phyloP scores from a whole-genome alignment of 108 stramenopile species.

The Aurantiochytrium sp. region DNA sequence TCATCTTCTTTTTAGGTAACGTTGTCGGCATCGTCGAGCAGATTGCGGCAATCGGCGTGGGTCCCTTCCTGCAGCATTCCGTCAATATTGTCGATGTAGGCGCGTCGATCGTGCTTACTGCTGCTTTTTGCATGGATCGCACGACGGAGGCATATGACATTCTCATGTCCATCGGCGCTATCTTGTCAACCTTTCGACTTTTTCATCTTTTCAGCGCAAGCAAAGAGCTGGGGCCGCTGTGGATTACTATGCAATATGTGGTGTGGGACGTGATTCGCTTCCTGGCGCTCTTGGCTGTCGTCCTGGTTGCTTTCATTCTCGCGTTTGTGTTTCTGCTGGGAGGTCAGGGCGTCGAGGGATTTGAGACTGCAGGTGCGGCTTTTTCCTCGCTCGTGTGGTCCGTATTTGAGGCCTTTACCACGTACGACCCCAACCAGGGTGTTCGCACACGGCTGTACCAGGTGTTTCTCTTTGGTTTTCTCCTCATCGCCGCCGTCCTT shows the following conservation, averaged over 20 bases:
- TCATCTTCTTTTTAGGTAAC: background rate
- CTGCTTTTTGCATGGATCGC: background rate
- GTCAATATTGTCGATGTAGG: background rate
- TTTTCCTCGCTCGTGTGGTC: background rate
- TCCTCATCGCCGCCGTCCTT: background rate
- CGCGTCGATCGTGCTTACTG: background rate
- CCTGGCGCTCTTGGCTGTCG: background rate
- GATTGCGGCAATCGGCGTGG: background rate
- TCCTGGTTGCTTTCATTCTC: background rate
- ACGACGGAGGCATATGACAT: background rate
- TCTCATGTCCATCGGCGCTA: background rate
- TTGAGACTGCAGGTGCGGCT: background rate
- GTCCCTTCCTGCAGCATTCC: background rate
- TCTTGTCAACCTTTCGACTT: background rate
- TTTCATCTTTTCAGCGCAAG: slow-evolving; percentile 10
- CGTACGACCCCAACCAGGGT: background rate
- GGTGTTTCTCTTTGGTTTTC: background rate
- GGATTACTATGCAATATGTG: slow-evolving; percentile 15
- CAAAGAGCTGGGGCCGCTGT: background rate
- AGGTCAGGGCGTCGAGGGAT: background rate
- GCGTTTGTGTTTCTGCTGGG: background rate
- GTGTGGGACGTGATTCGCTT: slow-evolving; percentile 9
- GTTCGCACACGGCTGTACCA: background rate
- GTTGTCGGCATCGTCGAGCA: background rate
- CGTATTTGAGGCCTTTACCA: background rate